Evolutionary conservation across 202 grass and related monocot genomes (phyloP).

Genomic region (Saccharum hybrid): DNA sequence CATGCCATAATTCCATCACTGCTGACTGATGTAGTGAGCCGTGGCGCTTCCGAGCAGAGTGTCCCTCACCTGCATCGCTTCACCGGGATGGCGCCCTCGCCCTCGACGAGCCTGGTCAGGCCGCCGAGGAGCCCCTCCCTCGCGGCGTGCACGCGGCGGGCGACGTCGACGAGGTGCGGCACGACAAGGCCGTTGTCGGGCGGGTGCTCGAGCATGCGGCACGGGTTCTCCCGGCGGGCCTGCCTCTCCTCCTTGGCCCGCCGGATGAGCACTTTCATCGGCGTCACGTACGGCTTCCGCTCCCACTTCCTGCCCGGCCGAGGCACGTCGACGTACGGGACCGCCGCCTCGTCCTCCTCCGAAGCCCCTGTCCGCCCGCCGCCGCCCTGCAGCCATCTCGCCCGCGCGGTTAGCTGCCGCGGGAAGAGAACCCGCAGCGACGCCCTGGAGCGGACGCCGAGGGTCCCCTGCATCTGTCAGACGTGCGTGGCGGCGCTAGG

Average conservation of each 20-base stretch:
- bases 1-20: neutral
- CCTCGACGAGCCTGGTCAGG: constrained; percentile 50
- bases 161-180: constrained; percentile 52
- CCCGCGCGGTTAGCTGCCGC: neutral
- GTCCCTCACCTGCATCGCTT: constrained; percentile 50
- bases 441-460: neutral
- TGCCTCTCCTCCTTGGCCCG: constrained; percentile 67
- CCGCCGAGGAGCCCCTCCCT: constrained; percentile 53
- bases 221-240: constrained; percentile 53
- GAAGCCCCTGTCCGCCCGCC: neutral
- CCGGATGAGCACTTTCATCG: constrained; percentile 68
- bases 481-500: neutral
- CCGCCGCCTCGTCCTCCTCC: constrained; percentile 28
- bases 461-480: neutral
- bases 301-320: constrained; percentile 57
- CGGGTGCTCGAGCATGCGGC: constrained; percentile 58
- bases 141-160: constrained; percentile 57
- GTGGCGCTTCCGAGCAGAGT: neutral
- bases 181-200: constrained; percentile 71
- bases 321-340: constrained; percentile 56
- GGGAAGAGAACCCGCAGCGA: neutral
- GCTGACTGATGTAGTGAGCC: neutral
- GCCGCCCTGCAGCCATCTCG: neutral
- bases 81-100: constrained; percentile 43
- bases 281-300: constrained; percentile 69